phyloP scores from a whole-genome alignment of 208 protist species.

The Trypanosoma cruzi region DNA sequence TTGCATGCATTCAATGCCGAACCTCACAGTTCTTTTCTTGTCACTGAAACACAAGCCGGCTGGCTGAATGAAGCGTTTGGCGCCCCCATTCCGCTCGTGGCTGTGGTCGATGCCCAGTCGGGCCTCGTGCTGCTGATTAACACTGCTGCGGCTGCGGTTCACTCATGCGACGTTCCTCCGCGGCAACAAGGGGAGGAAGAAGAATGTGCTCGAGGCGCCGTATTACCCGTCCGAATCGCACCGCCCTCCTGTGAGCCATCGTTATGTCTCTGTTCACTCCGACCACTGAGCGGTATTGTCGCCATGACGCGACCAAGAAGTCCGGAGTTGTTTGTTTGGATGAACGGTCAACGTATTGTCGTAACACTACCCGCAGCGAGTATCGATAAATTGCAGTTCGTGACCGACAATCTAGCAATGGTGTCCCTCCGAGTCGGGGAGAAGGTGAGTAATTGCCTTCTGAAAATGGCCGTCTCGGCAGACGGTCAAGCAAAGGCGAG shows the following conservation, averaged over 20 bases:
- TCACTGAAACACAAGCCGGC: not conserved
- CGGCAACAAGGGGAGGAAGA: not conserved
- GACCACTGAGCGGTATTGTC: constrained; percentile 31
- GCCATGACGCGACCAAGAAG: constrained; percentile 32
- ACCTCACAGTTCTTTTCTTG: not conserved
- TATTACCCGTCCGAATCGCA: constrained; percentile 18
- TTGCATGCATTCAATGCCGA: constrained; percentile 10
- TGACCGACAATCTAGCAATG: constrained; percentile 27
- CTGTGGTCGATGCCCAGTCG: constrained; percentile 6
- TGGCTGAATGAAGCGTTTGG: constrained; percentile 7
- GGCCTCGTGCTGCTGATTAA: constrained; percentile 22
- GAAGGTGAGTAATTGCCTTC: constrained; percentile 13
- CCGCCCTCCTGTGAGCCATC: not conserved
- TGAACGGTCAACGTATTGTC: constrained; percentile 24
- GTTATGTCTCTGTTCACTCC: constrained; percentile 11
- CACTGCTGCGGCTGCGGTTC: constrained; percentile 4
- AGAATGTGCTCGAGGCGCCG: constrained; percentile 9
- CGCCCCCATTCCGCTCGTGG: constrained; percentile 3
- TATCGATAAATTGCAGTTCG: constrained; percentile 28
- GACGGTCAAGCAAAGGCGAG: constrained; percentile 25
- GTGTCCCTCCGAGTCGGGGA: constrained; percentile 14
- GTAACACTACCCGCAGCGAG: constrained; percentile 28
- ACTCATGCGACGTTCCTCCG: not conserved
- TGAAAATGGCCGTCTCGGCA: constrained; percentile 26
- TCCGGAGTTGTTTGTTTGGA: constrained; percentile 24